Base-by-base conservation (phyloP, 495 filamentous ascomycete genomes). In the Penicillium odoratum region DNA sequence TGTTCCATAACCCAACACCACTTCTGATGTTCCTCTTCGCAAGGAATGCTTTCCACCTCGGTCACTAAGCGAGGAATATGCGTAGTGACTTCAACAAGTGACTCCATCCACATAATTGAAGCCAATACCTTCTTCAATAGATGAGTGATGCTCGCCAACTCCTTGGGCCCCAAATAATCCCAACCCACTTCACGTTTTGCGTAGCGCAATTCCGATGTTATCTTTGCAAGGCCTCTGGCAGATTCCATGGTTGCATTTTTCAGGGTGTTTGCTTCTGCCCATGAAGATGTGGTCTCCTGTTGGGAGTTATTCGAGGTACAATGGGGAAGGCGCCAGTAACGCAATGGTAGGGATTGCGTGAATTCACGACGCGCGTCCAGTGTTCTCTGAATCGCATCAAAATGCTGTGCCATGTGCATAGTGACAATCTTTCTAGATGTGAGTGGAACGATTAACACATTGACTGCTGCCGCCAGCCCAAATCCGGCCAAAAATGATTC, bases 401-500 rank as follows among this genome's bases (percentile, higher is more conserved):
- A 48, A 29, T 48, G 29, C 7, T 6, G 10, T n/a, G 8, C 28
- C 52, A 55, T 55, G 9, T 26, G 38, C 52, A 47, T 36, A 21
- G 5, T 47, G 52, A 42, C 42, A 31, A 55, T 9, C 25, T 55
- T 55, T 47, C 52, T 42, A 36, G 52, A 55, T 9, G 52, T 55
- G 52, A 55, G 38, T 36, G 52, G 52, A 55, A 55, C 11, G 26
- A 55, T 47, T 3, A 55, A 33, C 38, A 55, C 26, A 47, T 55
- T 55, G 38, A 45, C 42, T 31, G 52, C 52, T 28, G 52, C 52
- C 8, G 52, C 44, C 16, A 55, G 38, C 34, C 52, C 52, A 45
- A 47, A 55, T 31, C 52, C 52, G 7, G 42, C 52, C 31, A 55
- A 55, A 47, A 55, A 55, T 18, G 38, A 21, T 25, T 45, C 40